phyloP scores from a whole-genome alignment of 495 filamentous ascomycete genomes.

The Corynascus novoguineensis region DNA sequence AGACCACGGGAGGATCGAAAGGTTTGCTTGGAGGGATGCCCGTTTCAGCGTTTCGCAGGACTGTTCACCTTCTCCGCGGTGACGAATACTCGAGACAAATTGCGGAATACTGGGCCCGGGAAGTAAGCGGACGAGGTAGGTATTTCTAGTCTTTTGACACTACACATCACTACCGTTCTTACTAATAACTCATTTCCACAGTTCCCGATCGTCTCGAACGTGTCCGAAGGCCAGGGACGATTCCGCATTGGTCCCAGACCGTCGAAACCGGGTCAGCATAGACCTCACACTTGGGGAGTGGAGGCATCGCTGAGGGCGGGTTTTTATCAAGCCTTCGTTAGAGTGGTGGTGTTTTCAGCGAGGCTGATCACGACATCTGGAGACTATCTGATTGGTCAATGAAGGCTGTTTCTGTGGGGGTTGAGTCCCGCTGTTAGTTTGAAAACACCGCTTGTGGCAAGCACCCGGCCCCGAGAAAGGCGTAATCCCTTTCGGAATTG shows the following conservation, averaged over 20 bases:
- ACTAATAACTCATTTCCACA: slow-evolving; percentile 21
- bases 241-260: slow-evolving; percentile 14
- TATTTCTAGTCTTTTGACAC: neutral
- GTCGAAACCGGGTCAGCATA: slow-evolving; percentile 5
- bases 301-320: slow-evolving; percentile 17
- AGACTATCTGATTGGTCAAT: slow-evolving; percentile 27
- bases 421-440: slow-evolving; percentile 6
- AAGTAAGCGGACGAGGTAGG: slow-evolving; percentile 2
- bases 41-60: slow-evolving; percentile 16
- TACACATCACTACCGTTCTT: slow-evolving; percentile 13
- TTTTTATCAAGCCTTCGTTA: slow-evolving; percentile 21
- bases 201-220: slow-evolving; percentile 11
- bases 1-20: slow-evolving; percentile 9
- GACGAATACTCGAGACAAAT: slow-evolving; percentile 6
- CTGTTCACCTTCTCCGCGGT: slow-evolving; percentile 11
- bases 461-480: neutral
- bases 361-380: slow-evolving; percentile 35
- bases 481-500: neutral
- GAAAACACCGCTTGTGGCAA: slow-evolving; percentile 16
- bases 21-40: slow-evolving; percentile 14
- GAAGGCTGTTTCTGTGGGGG: slow-evolving; percentile 22
- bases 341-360: slow-evolving; percentile 32
- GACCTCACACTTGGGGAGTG: slow-evolving; percentile 11
- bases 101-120: neutral
- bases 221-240: slow-evolving; percentile 3